phyloP scores from a whole-genome alignment of 139 green algal species.

The Chlamydomonas asymmetrica region DNA sequence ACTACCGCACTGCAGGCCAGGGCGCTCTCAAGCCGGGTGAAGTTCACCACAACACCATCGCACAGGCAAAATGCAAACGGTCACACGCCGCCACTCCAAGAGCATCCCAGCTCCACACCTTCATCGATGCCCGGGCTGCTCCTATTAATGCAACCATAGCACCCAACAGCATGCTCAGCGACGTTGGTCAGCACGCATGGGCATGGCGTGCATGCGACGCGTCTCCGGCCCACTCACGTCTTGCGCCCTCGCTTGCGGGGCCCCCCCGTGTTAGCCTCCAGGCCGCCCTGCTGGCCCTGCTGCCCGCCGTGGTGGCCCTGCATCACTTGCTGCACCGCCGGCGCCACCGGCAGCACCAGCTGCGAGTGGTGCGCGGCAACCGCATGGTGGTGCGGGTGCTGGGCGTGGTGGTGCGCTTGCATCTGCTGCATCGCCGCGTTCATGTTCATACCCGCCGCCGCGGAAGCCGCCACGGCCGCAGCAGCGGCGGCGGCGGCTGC shows the following conservation, averaged over 20 bases:
- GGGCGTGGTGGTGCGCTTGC: not conserved
- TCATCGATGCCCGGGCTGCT: too few relatives aligned
- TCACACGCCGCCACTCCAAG: too few relatives aligned
- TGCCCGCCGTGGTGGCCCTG: not conserved
- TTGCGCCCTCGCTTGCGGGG: conserved; percentile 13
- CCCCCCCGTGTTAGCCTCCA: not conserved
- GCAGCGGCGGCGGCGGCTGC: not conserved
- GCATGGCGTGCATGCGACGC: too few relatives aligned
- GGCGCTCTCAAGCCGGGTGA: too few relatives aligned
- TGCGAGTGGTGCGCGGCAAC: not conserved
- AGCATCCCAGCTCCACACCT: too few relatives aligned
- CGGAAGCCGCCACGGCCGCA: not conserved
- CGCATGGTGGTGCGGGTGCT: not conserved
- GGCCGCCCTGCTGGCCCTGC: not conserved
- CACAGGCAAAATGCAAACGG: too few relatives aligned
- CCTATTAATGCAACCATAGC: too few relatives aligned
- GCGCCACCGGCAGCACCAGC: not conserved
- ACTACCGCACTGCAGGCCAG: too few relatives aligned
- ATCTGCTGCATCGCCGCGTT: not conserved
- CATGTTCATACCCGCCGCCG: not conserved
- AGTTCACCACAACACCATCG: too few relatives aligned
- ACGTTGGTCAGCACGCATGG: too few relatives aligned
- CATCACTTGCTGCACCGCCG: not conserved
- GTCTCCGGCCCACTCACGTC: conserved; percentile 14
- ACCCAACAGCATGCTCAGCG: too few relatives aligned